Conservation (phyloP, 1,139 yeast genomes). For the Pichia sp. region DNA sequence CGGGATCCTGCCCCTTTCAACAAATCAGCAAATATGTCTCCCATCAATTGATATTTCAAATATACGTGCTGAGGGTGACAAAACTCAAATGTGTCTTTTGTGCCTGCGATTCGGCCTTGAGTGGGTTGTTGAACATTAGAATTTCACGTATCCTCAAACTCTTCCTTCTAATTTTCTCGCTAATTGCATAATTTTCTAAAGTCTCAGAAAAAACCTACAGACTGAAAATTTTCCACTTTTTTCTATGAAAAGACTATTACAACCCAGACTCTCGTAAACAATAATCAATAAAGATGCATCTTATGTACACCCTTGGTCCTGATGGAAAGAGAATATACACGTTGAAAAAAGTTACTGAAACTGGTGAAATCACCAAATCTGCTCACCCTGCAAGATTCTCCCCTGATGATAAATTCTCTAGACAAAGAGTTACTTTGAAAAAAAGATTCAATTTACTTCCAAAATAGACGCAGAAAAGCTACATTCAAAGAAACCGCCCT, state of each 20-base stretch:
- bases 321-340: conserved; percentile 97
- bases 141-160: too few relatives aligned
- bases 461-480: conserved; percentile 41
- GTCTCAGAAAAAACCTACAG: too few relatives aligned
- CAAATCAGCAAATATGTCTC: conserved; percentile 41
- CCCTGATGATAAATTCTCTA: conserved; percentile 98
- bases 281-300: too few relatives aligned
- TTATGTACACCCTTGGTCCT: conserved; percentile 92
- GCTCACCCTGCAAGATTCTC: conserved; percentile 99
- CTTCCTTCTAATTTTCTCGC: too few relatives aligned
- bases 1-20: conserved; percentile 24
- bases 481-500: too few relatives aligned
- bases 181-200: too few relatives aligned
- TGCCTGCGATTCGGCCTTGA: too few relatives aligned
- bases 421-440: conserved; percentile 97
- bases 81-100: too few relatives aligned
- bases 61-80: too few relatives aligned
- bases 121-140: too few relatives aligned
- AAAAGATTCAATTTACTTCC: conserved; percentile 89
- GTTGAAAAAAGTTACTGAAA: conserved; percentile 67
- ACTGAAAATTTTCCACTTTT: neutral
- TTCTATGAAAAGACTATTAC: neutral
- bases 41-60: too few relatives aligned
- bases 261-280: too few relatives aligned
- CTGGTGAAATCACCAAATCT: conserved; percentile 93